A percentile compares a stretch with the other conserved stretches of the same genome.
Conservation (phyloP, 371 early-diverging fungal genomes). For the Mucor mucedo region DNA sequence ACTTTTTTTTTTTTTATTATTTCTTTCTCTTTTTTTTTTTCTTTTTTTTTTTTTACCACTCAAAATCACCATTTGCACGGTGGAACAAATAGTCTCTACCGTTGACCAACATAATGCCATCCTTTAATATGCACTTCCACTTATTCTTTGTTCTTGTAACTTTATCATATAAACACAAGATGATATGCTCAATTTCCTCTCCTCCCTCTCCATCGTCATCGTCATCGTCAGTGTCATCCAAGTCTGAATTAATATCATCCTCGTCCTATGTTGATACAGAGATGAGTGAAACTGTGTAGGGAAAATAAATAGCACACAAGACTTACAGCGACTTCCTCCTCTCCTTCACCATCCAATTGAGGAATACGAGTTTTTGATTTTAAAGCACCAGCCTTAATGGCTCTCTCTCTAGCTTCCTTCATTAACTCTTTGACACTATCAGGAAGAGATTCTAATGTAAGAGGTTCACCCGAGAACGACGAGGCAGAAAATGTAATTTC, state of each 20-base stretch:
- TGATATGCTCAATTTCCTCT: slow-evolving; percentile 83
- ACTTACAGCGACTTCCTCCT: slow-evolving; percentile 15
- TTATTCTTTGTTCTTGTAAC: slow-evolving; percentile 94
- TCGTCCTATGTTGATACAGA: slow-evolving; percentile 42
- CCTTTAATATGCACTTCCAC: slow-evolving; percentile 96
- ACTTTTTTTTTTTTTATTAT: slow-evolving; percentile 3
- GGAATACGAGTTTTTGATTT: slow-evolving; percentile 19
- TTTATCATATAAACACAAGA: slow-evolving; percentile 96
- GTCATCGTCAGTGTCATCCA: slow-evolving; percentile 80
- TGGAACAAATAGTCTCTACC: slow-evolving; percentile 95
- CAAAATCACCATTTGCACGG: slow-evolving; percentile 93
- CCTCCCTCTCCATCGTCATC: slow-evolving; percentile 78
- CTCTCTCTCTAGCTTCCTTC: slow-evolving; percentile 42
- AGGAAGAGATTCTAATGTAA: slow-evolving; percentile 43
- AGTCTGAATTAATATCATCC: slow-evolving; percentile 85
- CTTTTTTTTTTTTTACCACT: slow-evolving; percentile 70
- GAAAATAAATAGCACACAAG: not conserved
- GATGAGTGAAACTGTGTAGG: not conserved
- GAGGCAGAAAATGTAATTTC: slow-evolving; percentile 38
- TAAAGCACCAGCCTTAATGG: slow-evolving; percentile 41
- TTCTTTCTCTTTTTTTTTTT: not conserved
- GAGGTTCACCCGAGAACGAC: slow-evolving; percentile 33
- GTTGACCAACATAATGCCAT: slow-evolving; percentile 93
- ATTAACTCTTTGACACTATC: slow-evolving; percentile 44
- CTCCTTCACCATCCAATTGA: slow-evolving; percentile 63